A percentile compares a stretch with the other conserved stretches of the same genome.
These are phyloP conservation scores for Tephrocybe sp. DNA, from an alignment of 768 basidiomycete species.

Conservation along the genomic window DNA sequence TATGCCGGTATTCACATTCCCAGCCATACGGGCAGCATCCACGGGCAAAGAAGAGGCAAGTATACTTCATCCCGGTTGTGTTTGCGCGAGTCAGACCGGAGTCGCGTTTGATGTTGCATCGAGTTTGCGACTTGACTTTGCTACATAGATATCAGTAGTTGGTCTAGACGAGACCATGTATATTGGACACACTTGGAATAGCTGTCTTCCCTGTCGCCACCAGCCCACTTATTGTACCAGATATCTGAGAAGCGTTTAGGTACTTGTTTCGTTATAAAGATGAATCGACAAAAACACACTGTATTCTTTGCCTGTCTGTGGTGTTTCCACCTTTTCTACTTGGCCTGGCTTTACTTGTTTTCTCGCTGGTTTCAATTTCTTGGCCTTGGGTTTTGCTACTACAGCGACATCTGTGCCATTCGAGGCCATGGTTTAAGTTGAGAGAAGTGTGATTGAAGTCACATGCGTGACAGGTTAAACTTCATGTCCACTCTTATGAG, in stretches of 20 bases:
- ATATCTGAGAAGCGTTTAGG: conserved; percentile 55
- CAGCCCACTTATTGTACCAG: conserved; percentile 99
- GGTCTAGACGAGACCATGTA: not conserved
- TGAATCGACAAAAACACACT: conserved; percentile 54
- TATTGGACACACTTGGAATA: conserved; percentile 78
- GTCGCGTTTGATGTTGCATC: conserved; percentile 86
- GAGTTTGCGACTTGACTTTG: conserved; percentile 91
- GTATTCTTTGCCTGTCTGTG: conserved; percentile 94
- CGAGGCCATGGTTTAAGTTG: conserved; percentile 28
- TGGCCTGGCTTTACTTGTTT: conserved; percentile 92
- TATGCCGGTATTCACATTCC: conserved; percentile 97
- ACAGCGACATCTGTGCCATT: conserved; percentile 23
- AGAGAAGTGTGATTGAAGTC: conserved; percentile 5
- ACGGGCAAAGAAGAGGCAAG: conserved; percentile 91
- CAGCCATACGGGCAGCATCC: conserved; percentile 98
- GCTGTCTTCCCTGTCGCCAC: conserved; percentile 94
- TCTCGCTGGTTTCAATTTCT: conserved; percentile 86
- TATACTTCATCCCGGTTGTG: conserved; percentile 88
- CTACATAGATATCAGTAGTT: conserved; percentile 35
- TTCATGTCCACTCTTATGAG: no score
- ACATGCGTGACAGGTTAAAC: not conserved
- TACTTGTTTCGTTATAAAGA: not conserved
- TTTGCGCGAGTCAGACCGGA: conserved; percentile 94
- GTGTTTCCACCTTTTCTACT: conserved; percentile 83
- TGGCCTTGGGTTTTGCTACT: conserved; percentile 24